Conservation (phyloP, 2,329 filamentous ascomycete genomes). For the Penicillium digitatum region DNA sequence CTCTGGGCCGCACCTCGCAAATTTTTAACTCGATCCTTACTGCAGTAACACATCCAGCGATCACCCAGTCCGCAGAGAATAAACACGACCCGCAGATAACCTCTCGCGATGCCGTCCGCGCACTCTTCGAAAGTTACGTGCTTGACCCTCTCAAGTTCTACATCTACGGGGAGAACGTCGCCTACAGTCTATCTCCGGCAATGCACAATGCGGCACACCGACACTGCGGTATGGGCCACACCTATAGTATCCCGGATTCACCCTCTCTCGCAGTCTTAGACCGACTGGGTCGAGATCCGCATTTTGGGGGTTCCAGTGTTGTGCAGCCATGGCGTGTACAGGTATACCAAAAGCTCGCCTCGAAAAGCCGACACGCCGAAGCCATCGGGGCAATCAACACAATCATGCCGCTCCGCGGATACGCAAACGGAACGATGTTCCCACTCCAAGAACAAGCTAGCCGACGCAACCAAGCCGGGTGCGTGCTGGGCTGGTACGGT, state of each 20-base stretch:
- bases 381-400: slow-evolving; percentile 47
- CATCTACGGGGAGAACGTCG: slow-evolving; percentile 41
- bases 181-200: slow-evolving; percentile 42
- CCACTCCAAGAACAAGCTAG: slow-evolving; percentile 40
- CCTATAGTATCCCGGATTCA: slow-evolving; percentile 39
- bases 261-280: slow-evolving; percentile 38
- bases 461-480: slow-evolving; percentile 42
- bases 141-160: slow-evolving; percentile 43
- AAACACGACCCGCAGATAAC: slow-evolving; percentile 35
- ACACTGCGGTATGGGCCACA: slow-evolving; percentile 40
- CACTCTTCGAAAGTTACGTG: slow-evolving; percentile 41
- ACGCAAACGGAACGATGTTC: slow-evolving; percentile 36
- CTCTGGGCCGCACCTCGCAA: slow-evolving; percentile 43
- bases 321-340: slow-evolving; percentile 45
- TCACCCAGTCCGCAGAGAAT: slow-evolving; percentile 24
- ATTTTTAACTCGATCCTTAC: slow-evolving; percentile 43
- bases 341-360: slow-evolving; percentile 35
- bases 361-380: slow-evolving; percentile 43
- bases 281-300: slow-evolving; percentile 35
- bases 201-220: slow-evolving; percentile 44
- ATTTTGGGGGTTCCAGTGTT: slow-evolving; percentile 43
- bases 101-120: slow-evolving; percentile 37
- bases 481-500: slow-evolving; percentile 42
- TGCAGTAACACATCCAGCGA: slow-evolving; percentile 40
- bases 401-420: slow-evolving; percentile 41